Conservation (phyloP, 2,329 filamentous ascomycete species). For the Capronia coronata region DNA sequence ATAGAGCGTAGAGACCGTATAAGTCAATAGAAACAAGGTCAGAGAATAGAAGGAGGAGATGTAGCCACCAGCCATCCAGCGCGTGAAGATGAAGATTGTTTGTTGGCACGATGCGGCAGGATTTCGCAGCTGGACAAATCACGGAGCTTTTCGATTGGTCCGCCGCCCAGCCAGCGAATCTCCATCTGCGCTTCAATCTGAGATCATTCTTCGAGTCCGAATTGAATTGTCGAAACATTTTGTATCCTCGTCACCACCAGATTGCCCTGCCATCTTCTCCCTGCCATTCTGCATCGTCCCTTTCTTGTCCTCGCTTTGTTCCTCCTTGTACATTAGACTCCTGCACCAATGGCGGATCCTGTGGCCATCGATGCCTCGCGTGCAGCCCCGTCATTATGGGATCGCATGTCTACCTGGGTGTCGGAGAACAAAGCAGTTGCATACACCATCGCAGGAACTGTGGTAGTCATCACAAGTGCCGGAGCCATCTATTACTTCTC, state of each 20-base stretch:
- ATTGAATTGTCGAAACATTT: conserved; percentile 15
- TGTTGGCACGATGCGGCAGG: background rate
- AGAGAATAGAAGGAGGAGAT: too few species aligned
- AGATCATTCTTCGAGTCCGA: conserved; percentile 1
- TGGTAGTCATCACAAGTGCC: conserved; percentile 82
- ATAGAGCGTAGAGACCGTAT: too few species aligned
- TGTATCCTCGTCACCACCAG: conserved; percentile 8
- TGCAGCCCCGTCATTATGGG: conserved; percentile 67
- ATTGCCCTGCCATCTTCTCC: conserved; percentile 11
- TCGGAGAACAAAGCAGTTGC: conserved; percentile 92
- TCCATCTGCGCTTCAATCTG: conserved; percentile 10
- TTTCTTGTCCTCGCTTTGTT: conserved; percentile 7
- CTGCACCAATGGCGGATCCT: conserved; percentile 17
- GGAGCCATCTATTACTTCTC: conserved; percentile 87
- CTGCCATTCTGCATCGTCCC: conserved; percentile 2
- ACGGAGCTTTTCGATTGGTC: background rate
- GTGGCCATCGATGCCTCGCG: conserved; percentile 20
- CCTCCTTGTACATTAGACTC: conserved; percentile 8
- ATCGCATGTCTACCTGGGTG: conserved; percentile 83
- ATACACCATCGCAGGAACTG: conserved; percentile 93
- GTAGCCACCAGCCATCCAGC: too few species aligned
- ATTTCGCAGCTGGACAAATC: background rate
- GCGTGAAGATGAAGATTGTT: background rate
- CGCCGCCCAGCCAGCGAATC: background rate
- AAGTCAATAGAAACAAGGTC: too few species aligned